Conservation (phyloP, 345 rosid species). For the Moricandia moricandioides region DNA sequence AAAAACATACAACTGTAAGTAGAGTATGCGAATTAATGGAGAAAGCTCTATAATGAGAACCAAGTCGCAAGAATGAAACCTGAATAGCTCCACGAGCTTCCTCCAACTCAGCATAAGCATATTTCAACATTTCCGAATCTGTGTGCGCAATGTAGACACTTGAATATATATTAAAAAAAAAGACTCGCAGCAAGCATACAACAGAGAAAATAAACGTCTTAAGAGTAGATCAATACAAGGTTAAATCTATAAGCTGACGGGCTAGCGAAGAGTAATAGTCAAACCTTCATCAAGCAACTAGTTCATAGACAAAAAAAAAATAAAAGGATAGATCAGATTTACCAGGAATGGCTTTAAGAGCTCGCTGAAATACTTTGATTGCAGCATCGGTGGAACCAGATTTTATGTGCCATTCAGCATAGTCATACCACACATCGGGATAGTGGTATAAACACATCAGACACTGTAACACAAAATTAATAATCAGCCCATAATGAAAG, state of each 20-base stretch:
- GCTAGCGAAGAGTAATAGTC: background rate
- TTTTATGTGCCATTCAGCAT: slow-evolving; percentile 91
- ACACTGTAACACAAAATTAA: slow-evolving; percentile 53
- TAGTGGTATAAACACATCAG: slow-evolving; percentile 94
- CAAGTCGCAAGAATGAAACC: slow-evolving; percentile 37
- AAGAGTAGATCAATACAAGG: background rate
- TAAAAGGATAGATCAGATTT: slow-evolving; percentile 8
- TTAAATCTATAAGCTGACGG: background rate
- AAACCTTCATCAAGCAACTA: background rate
- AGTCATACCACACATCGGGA: slow-evolving; percentile 93
- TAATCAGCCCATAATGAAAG: slow-evolving; percentile 15
- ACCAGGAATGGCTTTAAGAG: slow-evolving; percentile 96
- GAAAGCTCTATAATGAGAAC: slow-evolving; percentile 11
- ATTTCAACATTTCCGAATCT: slow-evolving; percentile 87
- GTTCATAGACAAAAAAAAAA: slow-evolving; percentile 8
- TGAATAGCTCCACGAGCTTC: slow-evolving; percentile 86
- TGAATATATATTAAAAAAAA: background rate
- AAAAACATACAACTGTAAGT: slow-evolving; percentile 34
- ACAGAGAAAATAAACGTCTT: background rate
- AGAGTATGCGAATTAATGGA: slow-evolving; percentile 3
- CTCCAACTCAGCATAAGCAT: slow-evolving; percentile 94
- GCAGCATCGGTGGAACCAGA: slow-evolving; percentile 85
- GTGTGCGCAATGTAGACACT: slow-evolving; percentile 18
- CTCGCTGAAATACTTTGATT: slow-evolving; percentile 89
- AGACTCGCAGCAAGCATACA: background rate